Conservation (phyloP, 352 stramenopile species). For the Phytopythium cucurbitacearum region DNA sequence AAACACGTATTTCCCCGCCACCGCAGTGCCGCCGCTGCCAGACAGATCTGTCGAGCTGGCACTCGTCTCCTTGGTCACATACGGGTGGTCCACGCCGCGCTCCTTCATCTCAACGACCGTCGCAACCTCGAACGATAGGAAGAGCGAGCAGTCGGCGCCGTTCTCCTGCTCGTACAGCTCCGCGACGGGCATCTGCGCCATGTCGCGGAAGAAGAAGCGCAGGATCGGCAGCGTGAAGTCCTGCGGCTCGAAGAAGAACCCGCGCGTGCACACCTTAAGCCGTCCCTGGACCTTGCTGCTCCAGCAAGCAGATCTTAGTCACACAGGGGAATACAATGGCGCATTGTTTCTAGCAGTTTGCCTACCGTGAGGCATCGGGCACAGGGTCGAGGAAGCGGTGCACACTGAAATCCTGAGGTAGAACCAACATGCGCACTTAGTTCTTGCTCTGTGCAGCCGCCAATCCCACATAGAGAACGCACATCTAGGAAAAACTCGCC, state of each 20-base stretch:
- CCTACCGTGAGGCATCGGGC: conserved; percentile 46
- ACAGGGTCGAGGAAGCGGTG: conserved; percentile 65
- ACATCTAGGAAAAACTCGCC: conserved; percentile 94
- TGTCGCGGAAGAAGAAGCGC: conserved; percentile 86
- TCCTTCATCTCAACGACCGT: conserved; percentile 85
- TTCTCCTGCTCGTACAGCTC: conserved; percentile 48
- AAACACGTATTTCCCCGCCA: conserved; percentile 72
- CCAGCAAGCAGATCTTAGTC: background rate
- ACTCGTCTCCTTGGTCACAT: conserved; percentile 55
- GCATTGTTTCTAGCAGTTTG: background rate
- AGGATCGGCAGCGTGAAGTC: conserved; percentile 77
- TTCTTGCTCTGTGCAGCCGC: background rate
- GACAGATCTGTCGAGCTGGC: conserved; percentile 1
- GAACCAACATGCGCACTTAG: background rate
- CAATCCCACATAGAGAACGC: conserved; percentile 5
- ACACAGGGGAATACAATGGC: conserved; percentile 1
- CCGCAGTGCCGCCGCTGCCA: background rate
- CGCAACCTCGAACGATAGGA: conserved; percentile 61
- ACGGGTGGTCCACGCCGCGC: conserved; percentile 76
- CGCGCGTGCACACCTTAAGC: conserved; percentile 86
- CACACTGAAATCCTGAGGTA: conserved; percentile 75
- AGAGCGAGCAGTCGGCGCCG: conserved; percentile 37
- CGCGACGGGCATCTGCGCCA: conserved; percentile 53
- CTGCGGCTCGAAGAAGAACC: conserved; percentile 91
- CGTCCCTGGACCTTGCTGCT: conserved; percentile 69